phyloP scores from a whole-genome alignment of 805 yeast genomes.

The Sungouiella thailandica region DNA sequence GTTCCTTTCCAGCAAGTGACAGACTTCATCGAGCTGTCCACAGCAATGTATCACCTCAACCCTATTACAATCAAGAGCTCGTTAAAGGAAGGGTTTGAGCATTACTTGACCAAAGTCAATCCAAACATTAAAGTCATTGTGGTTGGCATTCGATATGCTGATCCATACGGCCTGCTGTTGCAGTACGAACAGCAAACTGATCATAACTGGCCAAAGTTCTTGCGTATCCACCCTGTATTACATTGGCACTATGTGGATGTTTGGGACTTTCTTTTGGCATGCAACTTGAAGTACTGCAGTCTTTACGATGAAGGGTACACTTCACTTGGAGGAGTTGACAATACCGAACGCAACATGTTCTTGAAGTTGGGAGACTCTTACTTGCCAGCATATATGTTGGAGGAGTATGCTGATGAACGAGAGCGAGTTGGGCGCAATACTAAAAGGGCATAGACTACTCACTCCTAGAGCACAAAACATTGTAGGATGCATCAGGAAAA shows the following conservation, averaged over 20 bases:
- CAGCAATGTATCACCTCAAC: conserved; percentile 50
- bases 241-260: conserved; percentile 82
- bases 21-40: conserved; percentile 56
- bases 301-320: conserved; percentile 85
- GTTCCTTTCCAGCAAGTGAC: conserved; percentile 68
- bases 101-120: conserved; percentile 47
- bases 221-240: conserved; percentile 81
- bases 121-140: conserved; percentile 65
- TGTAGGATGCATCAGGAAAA: too few species aligned
- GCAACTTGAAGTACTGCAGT: conserved; percentile 62
- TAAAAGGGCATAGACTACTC: conserved; percentile 1
- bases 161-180: conserved; percentile 71
- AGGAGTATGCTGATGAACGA: conserved; percentile 58
- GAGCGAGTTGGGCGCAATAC: conserved; percentile 35
- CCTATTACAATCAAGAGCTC: conserved; percentile 39
- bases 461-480: too few species aligned
- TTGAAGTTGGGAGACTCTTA: conserved; percentile 25
- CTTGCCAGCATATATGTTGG: conserved; percentile 55
- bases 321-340: conserved; percentile 74
- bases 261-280: conserved; percentile 72
- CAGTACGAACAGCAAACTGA: conserved; percentile 70
- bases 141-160: conserved; percentile 84
- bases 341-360: conserved; percentile 70
- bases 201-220: conserved; percentile 85
- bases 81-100: conserved; percentile 66